Percentiles rank a stretch among this genome's conserved stretches.
Conservation (phyloP, 805 yeast genomes). For the Ogataea nitratoaversa region DNA sequence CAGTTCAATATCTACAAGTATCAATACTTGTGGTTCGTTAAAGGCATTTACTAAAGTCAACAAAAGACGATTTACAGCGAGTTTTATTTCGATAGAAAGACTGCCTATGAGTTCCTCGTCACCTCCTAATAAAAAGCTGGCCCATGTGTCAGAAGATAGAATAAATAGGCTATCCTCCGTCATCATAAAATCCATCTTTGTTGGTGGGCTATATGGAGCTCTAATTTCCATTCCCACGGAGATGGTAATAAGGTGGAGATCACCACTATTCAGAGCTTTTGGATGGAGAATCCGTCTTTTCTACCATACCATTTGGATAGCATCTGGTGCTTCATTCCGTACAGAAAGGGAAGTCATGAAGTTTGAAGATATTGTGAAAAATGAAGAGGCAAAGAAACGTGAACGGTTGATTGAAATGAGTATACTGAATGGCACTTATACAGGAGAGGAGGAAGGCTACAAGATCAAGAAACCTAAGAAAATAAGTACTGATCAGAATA, state of each 20-base stretch:
- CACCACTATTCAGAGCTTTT: slow-evolving; percentile 34
- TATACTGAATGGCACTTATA: slow-evolving; percentile 29
- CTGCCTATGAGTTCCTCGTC: not conserved
- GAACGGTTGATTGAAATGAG: slow-evolving; percentile 31
- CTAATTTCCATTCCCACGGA: slow-evolving; percentile 35
- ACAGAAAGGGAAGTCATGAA: slow-evolving; percentile 33
- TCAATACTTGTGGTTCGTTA: no score
- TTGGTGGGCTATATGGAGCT: slow-evolving; percentile 36
- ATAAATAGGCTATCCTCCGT: slow-evolving; percentile 24
- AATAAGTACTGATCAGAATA: not conserved
- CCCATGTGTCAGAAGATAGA: slow-evolving; percentile 23
- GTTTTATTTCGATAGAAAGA: no score
- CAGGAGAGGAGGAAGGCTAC: slow-evolving; percentile 26
- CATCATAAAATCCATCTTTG: slow-evolving; percentile 29
- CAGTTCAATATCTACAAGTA: no score
- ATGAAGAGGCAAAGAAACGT: slow-evolving; percentile 30
- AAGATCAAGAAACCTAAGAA: not conserved
- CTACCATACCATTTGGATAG: slow-evolving; percentile 35
- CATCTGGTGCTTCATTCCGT: slow-evolving; percentile 32
- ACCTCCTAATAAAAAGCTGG: slow-evolving; percentile 9
- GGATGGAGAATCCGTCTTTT: slow-evolving; percentile 34
- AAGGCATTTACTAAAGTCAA: no score
- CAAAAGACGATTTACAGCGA: no score
- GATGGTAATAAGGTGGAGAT: slow-evolving; percentile 32
- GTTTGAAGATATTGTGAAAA: slow-evolving; percentile 28